These are phyloP conservation scores for Xylariaceae sp. DNA, from an alignment of 2,329 filamentous ascomycete species.

Conservation along the genomic window DNA sequence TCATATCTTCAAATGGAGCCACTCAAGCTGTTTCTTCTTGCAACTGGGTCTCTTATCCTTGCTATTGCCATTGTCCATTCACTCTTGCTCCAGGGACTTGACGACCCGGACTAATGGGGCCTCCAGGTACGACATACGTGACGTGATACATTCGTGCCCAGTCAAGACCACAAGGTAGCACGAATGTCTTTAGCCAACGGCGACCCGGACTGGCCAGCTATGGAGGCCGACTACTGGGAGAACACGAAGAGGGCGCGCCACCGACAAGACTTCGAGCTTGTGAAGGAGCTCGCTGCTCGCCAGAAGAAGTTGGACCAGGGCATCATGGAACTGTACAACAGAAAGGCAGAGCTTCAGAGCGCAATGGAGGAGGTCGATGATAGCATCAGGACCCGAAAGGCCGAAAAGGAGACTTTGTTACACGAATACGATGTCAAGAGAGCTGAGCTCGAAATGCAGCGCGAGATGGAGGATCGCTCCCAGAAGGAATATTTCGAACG, in stretches of 20 bases:
- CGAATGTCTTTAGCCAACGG: conserved; percentile 25
- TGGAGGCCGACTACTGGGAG: conserved; percentile 26
- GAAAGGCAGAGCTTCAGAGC: conserved; percentile 20
- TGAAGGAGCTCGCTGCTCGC: conserved; percentile 20
- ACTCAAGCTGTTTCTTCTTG: background rate
- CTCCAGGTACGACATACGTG: conserved; percentile 12
- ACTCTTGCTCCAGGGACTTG: background rate
- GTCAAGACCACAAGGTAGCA: conserved; percentile 10
- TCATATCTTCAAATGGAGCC: background rate
- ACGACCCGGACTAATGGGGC: conserved; percentile 7
- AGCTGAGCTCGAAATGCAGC: conserved; percentile 15
- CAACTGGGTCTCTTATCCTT: background rate
- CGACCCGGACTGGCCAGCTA: conserved; percentile 23
- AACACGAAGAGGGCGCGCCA: conserved; percentile 21
- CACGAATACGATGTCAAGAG: conserved; percentile 23
- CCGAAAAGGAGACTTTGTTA: conserved; percentile 25
- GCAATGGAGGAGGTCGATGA: conserved; percentile 21
- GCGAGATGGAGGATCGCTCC: conserved; percentile 25
- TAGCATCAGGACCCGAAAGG: conserved; percentile 24
- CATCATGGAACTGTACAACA: conserved; percentile 25
- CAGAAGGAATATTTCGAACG: conserved; percentile 23
- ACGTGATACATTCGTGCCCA: conserved; percentile 1
- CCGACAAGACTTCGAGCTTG: conserved; percentile 24
- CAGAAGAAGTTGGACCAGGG: conserved; percentile 23
- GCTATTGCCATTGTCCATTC: background rate